Base-by-base conservation (phyloP, 2,329 filamentous ascomycete genomes). In the Pseudogymnoascus verrucosus region DNA sequence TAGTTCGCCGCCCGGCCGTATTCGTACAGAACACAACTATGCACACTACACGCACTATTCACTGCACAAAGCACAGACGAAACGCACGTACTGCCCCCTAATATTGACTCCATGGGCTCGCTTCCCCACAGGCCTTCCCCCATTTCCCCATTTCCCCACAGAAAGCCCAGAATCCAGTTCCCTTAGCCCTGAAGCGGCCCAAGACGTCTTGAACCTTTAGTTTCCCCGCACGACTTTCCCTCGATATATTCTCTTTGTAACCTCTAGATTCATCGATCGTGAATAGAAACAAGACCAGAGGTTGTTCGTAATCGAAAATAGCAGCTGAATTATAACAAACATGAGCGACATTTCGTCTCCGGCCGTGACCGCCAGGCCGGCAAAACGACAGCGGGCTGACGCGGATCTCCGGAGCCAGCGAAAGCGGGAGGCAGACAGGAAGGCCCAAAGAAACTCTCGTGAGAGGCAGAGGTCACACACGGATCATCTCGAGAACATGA, bases 291-390 rank as follows among this genome's bases (percentile, higher is more conserved):
- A 12, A 36, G 5, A 34, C 28, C 28, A 14, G 5, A 57, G n/a
- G 16, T 2, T 57, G n/a, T 14, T 57, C 1, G 4, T 21, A 57
- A 57, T 57, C 10, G 26, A 21, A 34, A 34, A 34, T 34, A 36
- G 28, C 28, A 34, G 28, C 26, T 57, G 28, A 14, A 57, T 19
- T 21, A 57, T 12, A 16, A 6, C 28, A 57, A 57, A 57, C 16
- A 57, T 57, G 51, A 57, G 51, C 51, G 28, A 57, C 10, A 57
- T 21, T 34, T 7, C 76, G 64, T 72, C 72, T 66, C 64, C 78
- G 42, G 71, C 67, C n/a, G 71, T 74, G 65, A 71, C 70, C 2
- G 57, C 63, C 62, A 63, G 51, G 51, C 51, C 51, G 57, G 26
- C 44, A 26, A 44, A 60, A n/a, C 6, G 36, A 61, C 39, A 39